Percentiles rank a stretch among this genome's conserved stretches.
These are phyloP conservation scores for Inosperma sp. DNA, from an alignment of 768 basidiomycete genomes.

Conservation along the genomic window DNA sequence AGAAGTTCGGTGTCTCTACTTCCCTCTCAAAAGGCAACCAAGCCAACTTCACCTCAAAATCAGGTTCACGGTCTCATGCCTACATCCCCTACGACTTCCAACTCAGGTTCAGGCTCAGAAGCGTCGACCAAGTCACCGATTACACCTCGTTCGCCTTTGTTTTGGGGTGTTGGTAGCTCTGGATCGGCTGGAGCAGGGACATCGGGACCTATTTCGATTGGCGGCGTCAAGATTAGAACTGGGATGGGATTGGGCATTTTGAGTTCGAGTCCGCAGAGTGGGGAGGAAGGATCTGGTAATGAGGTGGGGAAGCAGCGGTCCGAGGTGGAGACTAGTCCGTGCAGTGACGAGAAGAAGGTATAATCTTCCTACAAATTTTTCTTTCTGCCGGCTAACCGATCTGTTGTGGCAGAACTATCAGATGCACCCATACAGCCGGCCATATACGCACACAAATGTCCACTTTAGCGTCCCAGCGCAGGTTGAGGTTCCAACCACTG, in stretches of 20 bases:
- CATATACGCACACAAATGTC: not conserved
- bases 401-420: not conserved
- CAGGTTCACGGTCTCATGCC: not conserved
- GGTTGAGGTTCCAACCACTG: no score
- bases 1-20: slow-evolving; percentile 1
- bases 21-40: slow-evolving; percentile 2
- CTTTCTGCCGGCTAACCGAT: not conserved
- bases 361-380: not conserved
- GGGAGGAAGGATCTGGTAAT: not conserved
- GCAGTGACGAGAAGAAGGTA: not conserved
- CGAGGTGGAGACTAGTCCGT: no score
- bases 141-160: slow-evolving; percentile 2
- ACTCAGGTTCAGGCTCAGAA: slow-evolving; percentile 6
- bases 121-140: not conserved
- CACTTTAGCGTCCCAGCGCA: no score
- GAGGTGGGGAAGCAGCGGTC: not conserved
- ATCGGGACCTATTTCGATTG: not conserved
- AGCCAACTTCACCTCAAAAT: not conserved
- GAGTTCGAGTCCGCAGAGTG: not conserved
- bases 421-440: not conserved
- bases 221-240: no score
- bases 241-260: not conserved
- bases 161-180: not conserved
- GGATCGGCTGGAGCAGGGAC: not conserved
- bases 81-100: slow-evolving; percentile 4